Evolutionary conservation across 768 basidiomycete species (phyloP).

Genomic region (Kondoa malvinella): DNA sequence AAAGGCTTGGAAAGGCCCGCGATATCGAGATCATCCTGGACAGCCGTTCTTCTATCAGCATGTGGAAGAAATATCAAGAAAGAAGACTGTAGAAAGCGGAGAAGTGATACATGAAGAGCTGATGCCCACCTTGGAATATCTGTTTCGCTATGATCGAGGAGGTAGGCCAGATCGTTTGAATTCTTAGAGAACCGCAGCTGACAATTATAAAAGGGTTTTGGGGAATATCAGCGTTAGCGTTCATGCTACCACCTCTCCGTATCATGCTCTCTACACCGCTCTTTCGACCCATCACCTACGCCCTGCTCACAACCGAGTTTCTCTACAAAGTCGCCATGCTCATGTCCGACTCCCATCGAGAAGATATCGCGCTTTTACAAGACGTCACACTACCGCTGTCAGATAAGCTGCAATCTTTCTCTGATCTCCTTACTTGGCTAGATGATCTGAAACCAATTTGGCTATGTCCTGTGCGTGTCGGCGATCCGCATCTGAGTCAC

Average conservation of each 20-base stretch:
- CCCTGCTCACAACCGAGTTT: neutral
- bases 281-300: neutral
- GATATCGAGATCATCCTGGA: neutral
- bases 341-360: neutral
- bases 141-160: neutral
- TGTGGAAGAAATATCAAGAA: neutral
- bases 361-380: neutral
- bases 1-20: neutral
- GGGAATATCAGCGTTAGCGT: neutral
- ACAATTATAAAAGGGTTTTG: neutral
- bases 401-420: neutral
- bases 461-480: neutral
- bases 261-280: neutral
- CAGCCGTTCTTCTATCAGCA: neutral
- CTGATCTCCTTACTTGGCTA: neutral
- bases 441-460: neutral
- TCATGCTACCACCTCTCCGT: neutral
- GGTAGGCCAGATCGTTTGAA: neutral
- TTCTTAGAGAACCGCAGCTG: neutral
- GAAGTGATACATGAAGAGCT: neutral
- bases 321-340: neutral
- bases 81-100: neutral
- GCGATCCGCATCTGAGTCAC: neutral
- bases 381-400: neutral
- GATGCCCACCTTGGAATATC: neutral